These are phyloP conservation scores for Gossypium aridum DNA, from an alignment of 441 rosid species.

Conservation along the genomic window DNA sequence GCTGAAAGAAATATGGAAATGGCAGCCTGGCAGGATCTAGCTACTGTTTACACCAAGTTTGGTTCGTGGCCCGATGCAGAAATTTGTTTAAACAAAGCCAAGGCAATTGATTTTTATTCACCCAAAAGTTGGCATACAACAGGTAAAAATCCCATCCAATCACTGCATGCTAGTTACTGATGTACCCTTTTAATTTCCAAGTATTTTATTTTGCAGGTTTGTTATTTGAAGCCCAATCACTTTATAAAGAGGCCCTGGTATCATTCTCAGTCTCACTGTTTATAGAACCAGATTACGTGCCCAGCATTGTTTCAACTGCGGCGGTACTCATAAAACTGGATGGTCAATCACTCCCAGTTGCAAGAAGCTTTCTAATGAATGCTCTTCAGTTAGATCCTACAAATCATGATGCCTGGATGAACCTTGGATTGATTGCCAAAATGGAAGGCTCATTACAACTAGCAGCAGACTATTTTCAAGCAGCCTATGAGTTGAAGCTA, in stretches of 20 bases:
- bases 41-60: slow-evolving; percentile 52
- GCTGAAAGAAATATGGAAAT: slow-evolving; percentile 46
- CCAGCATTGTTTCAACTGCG: slow-evolving; percentile 74
- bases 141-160: slow-evolving; percentile 31
- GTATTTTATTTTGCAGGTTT: slow-evolving; percentile 42
- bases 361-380: slow-evolving; percentile 77
- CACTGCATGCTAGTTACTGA: background rate
- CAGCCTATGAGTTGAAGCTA: slow-evolving; percentile 74
- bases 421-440: slow-evolving; percentile 71
- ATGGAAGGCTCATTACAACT: slow-evolving; percentile 71
- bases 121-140: slow-evolving; percentile 73
- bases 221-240: slow-evolving; percentile 55
- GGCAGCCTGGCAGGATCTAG: slow-evolving; percentile 81
- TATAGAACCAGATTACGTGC: slow-evolving; percentile 72
- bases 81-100: slow-evolving; percentile 68
- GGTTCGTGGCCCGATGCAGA: slow-evolving; percentile 66
- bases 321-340: slow-evolving; percentile 60
- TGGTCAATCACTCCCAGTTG: slow-evolving; percentile 44
- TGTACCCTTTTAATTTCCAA: background rate
- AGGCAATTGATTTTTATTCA: slow-evolving; percentile 50
- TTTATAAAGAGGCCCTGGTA: slow-evolving; percentile 65
- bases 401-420: slow-evolving; percentile 73
- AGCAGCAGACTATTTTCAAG: slow-evolving; percentile 93
- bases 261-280: slow-evolving; percentile 65
- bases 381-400: slow-evolving; percentile 72